Conservation (phyloP, 2,329 filamentous ascomycete species). For the Fusarium camptoceras region DNA sequence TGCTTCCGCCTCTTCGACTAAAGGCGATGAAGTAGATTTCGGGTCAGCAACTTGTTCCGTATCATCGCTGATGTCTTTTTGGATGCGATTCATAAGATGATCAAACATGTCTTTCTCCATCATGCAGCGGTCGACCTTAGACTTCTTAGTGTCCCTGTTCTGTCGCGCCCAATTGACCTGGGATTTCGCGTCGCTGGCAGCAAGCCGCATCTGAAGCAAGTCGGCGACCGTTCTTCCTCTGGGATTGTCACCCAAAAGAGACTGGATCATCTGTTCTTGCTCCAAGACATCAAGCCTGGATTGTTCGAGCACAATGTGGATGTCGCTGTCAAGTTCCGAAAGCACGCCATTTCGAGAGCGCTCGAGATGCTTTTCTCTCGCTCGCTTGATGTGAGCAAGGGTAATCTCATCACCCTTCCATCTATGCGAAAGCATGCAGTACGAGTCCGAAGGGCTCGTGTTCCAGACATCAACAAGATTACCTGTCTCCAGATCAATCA, state of each 20-base stretch:
- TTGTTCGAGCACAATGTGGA: background rate
- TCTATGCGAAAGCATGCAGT: slow-evolving; percentile 8
- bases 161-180: background rate
- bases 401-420: slow-evolving; percentile 12
- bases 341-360: background rate
- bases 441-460: background rate
- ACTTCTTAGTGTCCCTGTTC: background rate
- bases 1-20: background rate
- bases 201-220: background rate
- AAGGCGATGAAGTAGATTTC: background rate
- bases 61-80: background rate
- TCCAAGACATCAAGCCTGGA: background rate
- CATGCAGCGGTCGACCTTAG: background rate
- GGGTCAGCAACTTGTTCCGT: background rate
- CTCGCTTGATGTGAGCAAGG: background rate
- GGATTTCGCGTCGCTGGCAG: background rate
- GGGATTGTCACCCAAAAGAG: background rate
- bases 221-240: background rate
- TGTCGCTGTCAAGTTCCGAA: background rate
- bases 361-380: background rate
- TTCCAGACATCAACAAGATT: slow-evolving; percentile 9
- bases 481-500: slow-evolving; percentile 2
- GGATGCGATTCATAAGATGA: background rate
- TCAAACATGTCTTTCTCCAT: slow-evolving; percentile 16
- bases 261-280: background rate